Base-by-base conservation (phyloP, 345 rosid species). In the Brassica juncea region DNA sequence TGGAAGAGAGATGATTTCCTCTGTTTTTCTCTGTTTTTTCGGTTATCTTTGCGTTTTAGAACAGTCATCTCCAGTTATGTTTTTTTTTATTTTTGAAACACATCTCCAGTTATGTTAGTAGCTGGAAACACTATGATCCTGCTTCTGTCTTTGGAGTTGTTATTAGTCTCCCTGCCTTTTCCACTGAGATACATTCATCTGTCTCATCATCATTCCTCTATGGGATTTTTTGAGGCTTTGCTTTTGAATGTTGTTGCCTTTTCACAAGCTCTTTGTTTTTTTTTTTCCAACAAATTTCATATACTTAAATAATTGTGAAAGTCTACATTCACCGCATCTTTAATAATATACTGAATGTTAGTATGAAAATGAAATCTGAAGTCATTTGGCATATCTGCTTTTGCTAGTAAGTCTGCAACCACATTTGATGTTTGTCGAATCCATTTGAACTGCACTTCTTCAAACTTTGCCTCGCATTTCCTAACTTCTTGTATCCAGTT, bases 121-220 rank as follows among this genome's bases (percentile, higher is more conserved):
- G 81, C 89, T 61, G 80, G 76, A 82, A 81, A 80, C 76, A 71
- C 62, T 65, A 77, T 69, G 84, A 68, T 72, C 83, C 71, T 59
- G 85, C 84, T 83, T 80, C 81, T 74, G 59, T 69, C 27, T 73
- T 82, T 74, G 83, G 72, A 82, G 75, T 73, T 79, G 35, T 70
- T 62, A 12, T 75, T 75, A 80, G 80, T 14, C 42, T 70, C 55
- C 65, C 11, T 71, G 6, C 71, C 28, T 28, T 75, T 64, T 57
- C 25, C 3, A 54, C 55, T 65, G 72, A 64, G 76, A 75, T 74
- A 64, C 68, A 69, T 73, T 5, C 54, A 66, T 59, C 8, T 72
- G 70, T 62, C 70, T 74, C 49, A 64, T 54, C 68, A 70, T 68
- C 39, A 1, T 73, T 73, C 74, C 62, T 19, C 27, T 80, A 4